Conservation (phyloP, 768 basidiomycete species). For the Kwoniella sp. region DNA sequence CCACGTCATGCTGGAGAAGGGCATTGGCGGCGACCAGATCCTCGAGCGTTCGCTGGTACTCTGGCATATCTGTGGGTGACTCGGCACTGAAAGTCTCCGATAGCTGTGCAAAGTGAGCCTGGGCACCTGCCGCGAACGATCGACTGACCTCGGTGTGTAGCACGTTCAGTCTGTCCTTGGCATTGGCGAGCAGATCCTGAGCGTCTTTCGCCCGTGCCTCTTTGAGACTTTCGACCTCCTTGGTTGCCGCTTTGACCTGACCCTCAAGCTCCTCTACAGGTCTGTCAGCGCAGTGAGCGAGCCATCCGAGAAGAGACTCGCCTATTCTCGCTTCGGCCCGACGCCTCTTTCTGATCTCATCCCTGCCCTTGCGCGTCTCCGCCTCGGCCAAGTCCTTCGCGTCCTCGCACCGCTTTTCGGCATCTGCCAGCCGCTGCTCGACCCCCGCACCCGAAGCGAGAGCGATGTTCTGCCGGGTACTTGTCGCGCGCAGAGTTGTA, state of each 20-base stretch:
- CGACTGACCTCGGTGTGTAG: constrained; percentile 38
- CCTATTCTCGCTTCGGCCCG: constrained; percentile 40
- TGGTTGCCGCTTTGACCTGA: constrained; percentile 23
- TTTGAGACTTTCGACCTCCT: constrained; percentile 40
- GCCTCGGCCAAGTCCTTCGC: constrained; percentile 28
- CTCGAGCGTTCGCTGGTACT: constrained; percentile 60
- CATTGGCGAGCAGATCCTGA: constrained; percentile 40
- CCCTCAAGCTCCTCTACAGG: constrained; percentile 35
- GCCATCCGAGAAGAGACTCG: constrained; percentile 24
- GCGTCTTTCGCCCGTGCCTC: constrained; percentile 40
- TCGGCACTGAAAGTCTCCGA: constrained; percentile 37
- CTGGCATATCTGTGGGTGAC: constrained; percentile 32
- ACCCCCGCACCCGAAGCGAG: constrained; percentile 32
- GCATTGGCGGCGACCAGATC: constrained; percentile 84
- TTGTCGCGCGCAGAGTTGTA: constrained; percentile 31
- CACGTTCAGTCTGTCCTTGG: constrained; percentile 33
- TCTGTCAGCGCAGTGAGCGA: too few relatives aligned
- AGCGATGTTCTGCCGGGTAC: constrained; percentile 32
- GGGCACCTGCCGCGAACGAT: neutral
- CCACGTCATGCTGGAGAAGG: constrained; percentile 70
- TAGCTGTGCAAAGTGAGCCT: constrained; percentile 21
- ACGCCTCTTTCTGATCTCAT: constrained; percentile 31
- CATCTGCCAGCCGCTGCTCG: constrained; percentile 36
- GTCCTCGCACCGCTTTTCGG: constrained; percentile 39
- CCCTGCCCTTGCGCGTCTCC: constrained; percentile 32